A percentile compares a stretch with the other conserved stretches of the same genome.
These are phyloP conservation scores for Acer saccharum DNA, from an alignment of 345 rosid species.

Conservation along the genomic window DNA sequence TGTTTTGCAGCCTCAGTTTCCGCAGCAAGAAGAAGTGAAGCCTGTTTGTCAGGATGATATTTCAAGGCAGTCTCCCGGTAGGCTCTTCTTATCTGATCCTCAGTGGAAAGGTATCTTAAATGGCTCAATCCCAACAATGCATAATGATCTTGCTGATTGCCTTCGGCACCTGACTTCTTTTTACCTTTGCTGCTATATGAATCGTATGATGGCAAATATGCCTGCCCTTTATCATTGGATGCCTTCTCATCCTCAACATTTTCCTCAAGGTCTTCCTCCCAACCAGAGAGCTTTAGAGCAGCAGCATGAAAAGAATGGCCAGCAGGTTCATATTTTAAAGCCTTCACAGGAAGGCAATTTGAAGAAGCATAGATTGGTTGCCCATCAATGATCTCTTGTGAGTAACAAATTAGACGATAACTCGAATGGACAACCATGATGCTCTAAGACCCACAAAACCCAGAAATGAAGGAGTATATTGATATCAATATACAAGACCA, in stretches of 20 bases:
- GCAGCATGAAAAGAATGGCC: constrained; percentile 86
- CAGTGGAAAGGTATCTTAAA: constrained; percentile 94
- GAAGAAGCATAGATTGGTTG: constrained; percentile 71
- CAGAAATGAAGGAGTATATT: background rate
- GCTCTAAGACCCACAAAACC: constrained; percentile 12
- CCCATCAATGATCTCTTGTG: constrained; percentile 78
- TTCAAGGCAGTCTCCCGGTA: constrained; percentile 92
- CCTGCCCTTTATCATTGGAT: constrained; percentile 61
- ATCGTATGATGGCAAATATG: constrained; percentile 65
- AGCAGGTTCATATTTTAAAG: constrained; percentile 81
- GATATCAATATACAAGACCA: constrained; percentile 10
- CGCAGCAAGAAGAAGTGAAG: constrained; percentile 81
- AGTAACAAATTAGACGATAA: constrained; percentile 62
- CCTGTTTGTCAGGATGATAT: constrained; percentile 96
- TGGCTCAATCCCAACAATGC: constrained; percentile 89
- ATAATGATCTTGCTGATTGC: constrained; percentile 87
- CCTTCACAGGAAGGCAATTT: constrained; percentile 84
- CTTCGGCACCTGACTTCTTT: constrained; percentile 77
- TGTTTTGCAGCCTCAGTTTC: constrained; percentile 91
- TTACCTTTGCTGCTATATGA: constrained; percentile 82
- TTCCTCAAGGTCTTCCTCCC: constrained; percentile 49
- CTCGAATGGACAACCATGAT: constrained; percentile 37
- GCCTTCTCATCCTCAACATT: constrained; percentile 53
- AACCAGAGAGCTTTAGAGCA: constrained; percentile 84
- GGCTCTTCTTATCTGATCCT: constrained; percentile 91